Base-by-base conservation (phyloP, 1,284 basidiomycete genomes). In the Moniliophthora roreri region DNA sequence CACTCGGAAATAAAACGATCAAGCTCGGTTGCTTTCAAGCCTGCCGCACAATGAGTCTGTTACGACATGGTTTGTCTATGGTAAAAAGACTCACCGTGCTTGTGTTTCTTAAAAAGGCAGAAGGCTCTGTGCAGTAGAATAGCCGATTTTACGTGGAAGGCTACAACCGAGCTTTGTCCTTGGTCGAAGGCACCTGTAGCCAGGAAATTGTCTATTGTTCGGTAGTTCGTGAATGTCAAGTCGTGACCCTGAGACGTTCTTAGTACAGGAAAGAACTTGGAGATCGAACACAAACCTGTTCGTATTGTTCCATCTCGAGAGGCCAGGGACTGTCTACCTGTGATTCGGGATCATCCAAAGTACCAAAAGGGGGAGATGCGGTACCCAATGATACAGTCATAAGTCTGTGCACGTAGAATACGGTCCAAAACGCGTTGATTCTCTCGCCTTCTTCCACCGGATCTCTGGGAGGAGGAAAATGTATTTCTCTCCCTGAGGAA, bases 261-360 rank as follows among this genome's bases (percentile, higher is more conserved):
- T 7, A 15, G 24, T 15, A 26, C 20, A 44, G 9, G 4, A 8
- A 10, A 20, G 24, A 20, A n/a, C 11, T 18, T 16, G n/a, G 7
- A 34, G 21, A 16, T 15, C 21, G 34, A 16, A 13, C 23, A 40
- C 53, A 23, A 11, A 68, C 66, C 55, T 60, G 55, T 37, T 61
- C 60, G 51, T 65, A 67, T 24, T 63, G 57, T n/a, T 63, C 56
- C 50, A 64, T 57, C 16, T 66, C 60, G 23, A 64, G 48, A 26
- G 70, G 70, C 66, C 70, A 73, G 10, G 70, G 68, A 2, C 69
- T 68, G 42, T 72, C 70, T 8, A 72, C 67, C 40, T 65, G 62
- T 1, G 16, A 5, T 13, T 23, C 34, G 18, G 55, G 50, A 28
- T 23, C 35, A 41, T 59, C 55, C 45, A 62, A 59, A 15, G 67